phyloP scores from a whole-genome alignment of 495 filamentous ascomycete species.

The Talaromyces proteolyticus region DNA sequence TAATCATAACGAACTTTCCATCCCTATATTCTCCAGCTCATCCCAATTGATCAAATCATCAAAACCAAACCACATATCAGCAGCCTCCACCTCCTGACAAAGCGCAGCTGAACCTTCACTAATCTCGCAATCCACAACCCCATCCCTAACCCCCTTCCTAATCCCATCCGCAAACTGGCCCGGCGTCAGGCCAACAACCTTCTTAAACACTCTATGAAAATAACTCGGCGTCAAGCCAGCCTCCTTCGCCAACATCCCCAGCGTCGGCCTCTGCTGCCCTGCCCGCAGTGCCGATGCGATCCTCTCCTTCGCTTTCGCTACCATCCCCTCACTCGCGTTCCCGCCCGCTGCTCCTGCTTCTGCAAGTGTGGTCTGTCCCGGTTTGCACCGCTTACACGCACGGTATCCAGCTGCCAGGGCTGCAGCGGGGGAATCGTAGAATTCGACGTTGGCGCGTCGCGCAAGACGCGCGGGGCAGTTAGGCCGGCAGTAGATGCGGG shows the following conservation, averaged over 20 bases:
- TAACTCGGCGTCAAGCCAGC: slow-evolving; percentile 54
- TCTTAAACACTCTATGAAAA: slow-evolving; percentile 59
- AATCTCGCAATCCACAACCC: neutral
- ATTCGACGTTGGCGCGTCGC: slow-evolving; percentile 54
- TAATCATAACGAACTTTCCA: no score
- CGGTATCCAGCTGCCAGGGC: slow-evolving; percentile 55
- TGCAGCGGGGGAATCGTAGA: slow-evolving; percentile 47
- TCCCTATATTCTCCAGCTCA: neutral
- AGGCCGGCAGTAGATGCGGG: slow-evolving; percentile 59
- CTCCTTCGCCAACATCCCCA: slow-evolving; percentile 44
- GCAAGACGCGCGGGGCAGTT: slow-evolving; percentile 55
- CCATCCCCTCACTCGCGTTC: slow-evolving; percentile 35
- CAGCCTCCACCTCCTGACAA: neutral
- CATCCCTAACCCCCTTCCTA: neutral
- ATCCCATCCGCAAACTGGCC: slow-evolving; percentile 38
- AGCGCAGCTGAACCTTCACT: neutral
- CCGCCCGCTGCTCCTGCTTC: slow-evolving; percentile 41
- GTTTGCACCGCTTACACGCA: slow-evolving; percentile 60
- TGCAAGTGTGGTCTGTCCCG: slow-evolving; percentile 32
- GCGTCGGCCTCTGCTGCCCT: slow-evolving; percentile 35
- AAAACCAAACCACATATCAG: neutral
- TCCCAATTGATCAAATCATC: neutral
- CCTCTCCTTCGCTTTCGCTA: slow-evolving; percentile 16
- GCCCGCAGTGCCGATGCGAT: no score
- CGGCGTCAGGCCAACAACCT: slow-evolving; percentile 53